Base-by-base conservation (phyloP, 140 eudicot genomes). In the Senecio squalidus region DNA sequence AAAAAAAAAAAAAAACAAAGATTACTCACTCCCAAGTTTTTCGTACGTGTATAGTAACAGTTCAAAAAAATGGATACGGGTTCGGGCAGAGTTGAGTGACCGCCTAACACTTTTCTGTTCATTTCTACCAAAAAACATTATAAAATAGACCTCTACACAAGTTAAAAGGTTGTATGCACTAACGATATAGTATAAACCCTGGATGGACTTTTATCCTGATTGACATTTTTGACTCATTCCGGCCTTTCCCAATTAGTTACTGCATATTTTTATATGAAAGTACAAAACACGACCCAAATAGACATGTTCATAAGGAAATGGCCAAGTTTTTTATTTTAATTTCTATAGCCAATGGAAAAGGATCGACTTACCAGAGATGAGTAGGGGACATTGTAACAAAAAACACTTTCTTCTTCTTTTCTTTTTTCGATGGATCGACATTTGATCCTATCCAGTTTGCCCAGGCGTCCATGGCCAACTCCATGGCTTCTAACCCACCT, bases 311-410 rank as follows among this genome's bases (percentile, higher is more conserved):
- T 17, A 20, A 36, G 26, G 5, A 31, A 24, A 44, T 30, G 30
- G 58, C 10, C 57, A 43, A 14, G 9, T 43, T 15, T 10, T 4
- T 31, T 4, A 31, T 21, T 14, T 43, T 49, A 3, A 21, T 23
- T 5, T 20, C 16, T 2, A 64, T 5, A 14, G 18, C 9, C 25
- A 44, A 38, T 3, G 60, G 30, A 22, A 60, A 38, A 58, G 9
- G 16, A 25, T n/a, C 6, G 45, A 71, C 78, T 62, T 78, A 91
- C 98, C 67, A 40, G 17, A 68, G 73, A 79, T 87, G 96, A 41
- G 98, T 91, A 34, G 98, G 96, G 2, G 98, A 91, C 98, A 91
- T 91, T 47, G 96, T 91, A 33, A 84, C 95, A 56, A 91, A 91
- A 71, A 91, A 91, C 17, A 77, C 95, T 74, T 80, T 60, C 82